phyloP scores from a whole-genome alignment of 148 eudicot genomes.

The Rhododendron henanense region DNA sequence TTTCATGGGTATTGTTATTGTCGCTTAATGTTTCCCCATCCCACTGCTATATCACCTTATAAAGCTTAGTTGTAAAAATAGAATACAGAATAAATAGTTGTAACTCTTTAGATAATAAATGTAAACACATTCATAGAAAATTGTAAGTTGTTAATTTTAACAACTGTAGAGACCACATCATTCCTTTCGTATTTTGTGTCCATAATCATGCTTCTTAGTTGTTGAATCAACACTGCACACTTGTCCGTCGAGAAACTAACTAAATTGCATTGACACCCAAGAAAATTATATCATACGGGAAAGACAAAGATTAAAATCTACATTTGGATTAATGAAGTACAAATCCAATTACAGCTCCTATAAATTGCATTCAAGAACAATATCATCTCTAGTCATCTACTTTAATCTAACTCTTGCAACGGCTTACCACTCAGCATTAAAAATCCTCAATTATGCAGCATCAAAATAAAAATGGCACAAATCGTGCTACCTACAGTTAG shows the following conservation, averaged over 20 bases:
- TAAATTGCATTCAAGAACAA: not conserved
- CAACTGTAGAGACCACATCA: not conserved
- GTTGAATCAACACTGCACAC: not conserved
- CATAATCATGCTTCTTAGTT: not conserved
- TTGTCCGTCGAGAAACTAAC: not conserved
- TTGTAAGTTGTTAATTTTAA: not conserved
- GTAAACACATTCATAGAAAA: not conserved
- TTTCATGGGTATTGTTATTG: not conserved
- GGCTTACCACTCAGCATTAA: not conserved
- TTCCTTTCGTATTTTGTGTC: not conserved
- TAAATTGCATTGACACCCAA: not conserved
- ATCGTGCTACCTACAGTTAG: not conserved
- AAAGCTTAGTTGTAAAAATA: not conserved
- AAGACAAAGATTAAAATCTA: not conserved
- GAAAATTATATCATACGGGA: not conserved
- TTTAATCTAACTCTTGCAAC: not conserved
- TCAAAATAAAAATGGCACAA: not conserved
- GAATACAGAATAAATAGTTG: not conserved
- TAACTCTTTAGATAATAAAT: not conserved
- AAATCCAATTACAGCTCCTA: not conserved
- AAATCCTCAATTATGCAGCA: not conserved
- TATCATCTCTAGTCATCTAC: not conserved
- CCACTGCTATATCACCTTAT: not conserved
- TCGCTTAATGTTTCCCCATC: not conserved
- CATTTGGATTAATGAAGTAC: not conserved